Base-by-base conservation (phyloP, 2,329 filamentous ascomycete genomes). In the Aspergillus udagawae region DNA sequence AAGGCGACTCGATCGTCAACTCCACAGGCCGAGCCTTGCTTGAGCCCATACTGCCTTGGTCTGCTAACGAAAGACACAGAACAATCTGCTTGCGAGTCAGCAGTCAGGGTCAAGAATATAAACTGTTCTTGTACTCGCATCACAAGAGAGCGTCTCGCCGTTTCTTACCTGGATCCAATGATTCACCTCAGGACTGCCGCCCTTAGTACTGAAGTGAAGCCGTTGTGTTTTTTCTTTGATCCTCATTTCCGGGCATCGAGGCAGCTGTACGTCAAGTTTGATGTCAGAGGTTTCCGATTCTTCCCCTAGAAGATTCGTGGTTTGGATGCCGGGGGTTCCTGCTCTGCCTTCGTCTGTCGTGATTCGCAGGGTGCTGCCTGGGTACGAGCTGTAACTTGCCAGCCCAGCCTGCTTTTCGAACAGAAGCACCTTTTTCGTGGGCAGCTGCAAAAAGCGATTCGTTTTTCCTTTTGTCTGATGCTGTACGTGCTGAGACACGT, bases 1-100 rank as follows among this genome's bases (percentile, higher is more conserved):
- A 93, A 0, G 92, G 92, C 1, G 92, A 96, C 75, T 97, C 92
- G 65, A 97, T 96, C 64, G 91, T 96, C 67, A 96, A 96, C 73
- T 97, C 92, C 64, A 96, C 96, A 70, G 96, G 92, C 35, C 92
- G 84, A 61, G 92, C 85, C 69, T 92, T 92, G 1, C 80, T 81
- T 0, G 91, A 86, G 66, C 95, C 90, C 9, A 87, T 85, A 17
- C 32, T 2, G 14, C n/a, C 14, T 41, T 87, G 83, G 65, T 96
- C 92, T 17, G 89, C 79, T 65, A 90, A 91, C 28, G 92, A 96
- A 49, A 97, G 87, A 53, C 92, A 88, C 86, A 97, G 90, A 60
- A 96, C 91, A 68, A 96, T 91, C 90, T 93, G 60, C 28, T 41
- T 23, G 52, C 41, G 21, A 48, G 17, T 38, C 6, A 53, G 67